These are phyloP conservation scores for Penicillium sp. DNA, from an alignment of 2,329 filamentous ascomycete genomes.

Conservation along the genomic window DNA sequence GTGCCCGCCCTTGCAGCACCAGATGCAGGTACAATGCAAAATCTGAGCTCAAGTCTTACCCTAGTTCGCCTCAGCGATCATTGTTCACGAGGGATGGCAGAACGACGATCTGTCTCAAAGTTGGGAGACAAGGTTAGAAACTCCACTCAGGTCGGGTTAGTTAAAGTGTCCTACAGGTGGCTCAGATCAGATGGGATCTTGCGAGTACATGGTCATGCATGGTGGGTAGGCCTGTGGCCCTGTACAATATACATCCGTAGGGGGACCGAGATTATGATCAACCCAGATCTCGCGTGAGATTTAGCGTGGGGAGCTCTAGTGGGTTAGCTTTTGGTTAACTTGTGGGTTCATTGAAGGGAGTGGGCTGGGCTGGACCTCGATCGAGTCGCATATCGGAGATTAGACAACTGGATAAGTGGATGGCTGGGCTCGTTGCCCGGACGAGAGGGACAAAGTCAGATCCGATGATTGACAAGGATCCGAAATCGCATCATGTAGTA, in stretches of 20 bases:
- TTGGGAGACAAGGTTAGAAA: not conserved
- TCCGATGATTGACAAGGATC: not conserved
- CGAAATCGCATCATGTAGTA: not conserved
- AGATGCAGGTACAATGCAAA: conserved; percentile 6
- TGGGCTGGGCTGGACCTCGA: not conserved
- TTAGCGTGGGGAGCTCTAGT: conserved; percentile 18
- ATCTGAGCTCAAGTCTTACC: not conserved
- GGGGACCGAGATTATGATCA: conserved; percentile 26
- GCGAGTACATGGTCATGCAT: too few relatives aligned
- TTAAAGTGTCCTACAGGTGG: not conserved
- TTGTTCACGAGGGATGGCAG: not conserved
- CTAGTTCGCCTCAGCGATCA: not conserved
- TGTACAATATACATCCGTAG: not conserved
- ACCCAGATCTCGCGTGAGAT: conserved; percentile 19
- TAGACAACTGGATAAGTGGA: not conserved
- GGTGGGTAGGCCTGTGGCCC: not conserved
- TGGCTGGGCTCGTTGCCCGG: not conserved
- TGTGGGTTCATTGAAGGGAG: not conserved
- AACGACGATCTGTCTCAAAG: not conserved
- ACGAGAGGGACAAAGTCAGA: not conserved
- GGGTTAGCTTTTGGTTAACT: conserved; percentile 9
- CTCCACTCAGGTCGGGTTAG: not conserved
- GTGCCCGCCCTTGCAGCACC: conserved; percentile 2
- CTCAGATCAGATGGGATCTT: not conserved
- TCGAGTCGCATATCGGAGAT: not conserved